Evolutionary conservation across 2,329 filamentous ascomycete species (phyloP).

Genomic region (Trichothecium roseum): DNA sequence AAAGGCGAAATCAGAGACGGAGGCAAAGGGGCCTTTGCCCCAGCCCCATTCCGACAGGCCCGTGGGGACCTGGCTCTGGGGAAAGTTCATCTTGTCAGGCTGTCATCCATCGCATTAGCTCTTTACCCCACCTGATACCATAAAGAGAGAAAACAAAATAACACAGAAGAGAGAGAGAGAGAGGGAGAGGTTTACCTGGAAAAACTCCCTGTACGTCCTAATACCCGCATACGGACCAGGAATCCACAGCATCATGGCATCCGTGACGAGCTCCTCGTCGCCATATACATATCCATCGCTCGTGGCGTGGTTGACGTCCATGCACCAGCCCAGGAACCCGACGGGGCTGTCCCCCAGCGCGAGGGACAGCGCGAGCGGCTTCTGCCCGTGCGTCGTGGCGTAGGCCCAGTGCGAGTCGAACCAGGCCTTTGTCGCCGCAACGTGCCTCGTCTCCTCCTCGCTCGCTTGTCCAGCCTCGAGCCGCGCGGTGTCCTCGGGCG

Average conservation of each 20-base stretch:
- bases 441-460: background rate
- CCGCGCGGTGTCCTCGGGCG: background rate
- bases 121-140: no score
- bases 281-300: constrained; percentile 1
- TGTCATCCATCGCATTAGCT: background rate
- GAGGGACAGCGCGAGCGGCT: background rate
- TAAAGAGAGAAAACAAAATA: no score
- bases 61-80: no score
- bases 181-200: background rate
- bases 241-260: constrained; percentile 2
- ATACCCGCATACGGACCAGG: constrained; percentile 1
- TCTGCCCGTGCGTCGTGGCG: constrained; percentile 1
- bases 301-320: constrained; percentile 1
- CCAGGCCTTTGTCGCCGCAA: background rate
- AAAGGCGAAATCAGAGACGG: no score
- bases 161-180: no score
- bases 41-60: no score
- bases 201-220: constrained; percentile 3
- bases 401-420: constrained; percentile 1
- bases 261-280: constrained; percentile 1
- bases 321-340: background rate
- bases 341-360: constrained; percentile 2
- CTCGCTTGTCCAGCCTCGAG: background rate
- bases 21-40: no score
- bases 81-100: background rate